Conservation (phyloP, 164 flowering plant genomes). For the Taxillus chinensis region DNA sequence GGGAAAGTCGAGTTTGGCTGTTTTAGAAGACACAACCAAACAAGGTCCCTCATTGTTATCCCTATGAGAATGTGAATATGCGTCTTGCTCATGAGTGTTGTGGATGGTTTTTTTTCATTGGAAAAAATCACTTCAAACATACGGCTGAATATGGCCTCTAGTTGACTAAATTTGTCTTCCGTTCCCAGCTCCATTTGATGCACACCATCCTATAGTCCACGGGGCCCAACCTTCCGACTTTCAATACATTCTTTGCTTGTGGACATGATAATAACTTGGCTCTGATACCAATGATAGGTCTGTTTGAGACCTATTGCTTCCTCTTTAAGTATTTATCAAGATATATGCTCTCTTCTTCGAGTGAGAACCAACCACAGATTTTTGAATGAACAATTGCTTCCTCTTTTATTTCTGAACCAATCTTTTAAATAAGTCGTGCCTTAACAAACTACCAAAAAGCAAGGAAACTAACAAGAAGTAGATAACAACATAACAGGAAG, state of each 20-base stretch:
- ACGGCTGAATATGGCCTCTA: too few species aligned
- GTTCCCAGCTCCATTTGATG: background rate
- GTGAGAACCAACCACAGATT: background rate
- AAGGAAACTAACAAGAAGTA: background rate
- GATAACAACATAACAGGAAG: background rate
- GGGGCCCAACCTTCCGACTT: background rate
- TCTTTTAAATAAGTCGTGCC: background rate
- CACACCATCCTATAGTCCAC: background rate
- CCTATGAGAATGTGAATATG: too few species aligned
- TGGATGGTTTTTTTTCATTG: too few species aligned
- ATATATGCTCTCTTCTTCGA: too few species aligned
- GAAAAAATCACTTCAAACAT: too few species aligned
- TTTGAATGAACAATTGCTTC: conserved; percentile 1
- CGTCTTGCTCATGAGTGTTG: too few species aligned
- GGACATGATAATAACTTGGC: background rate
- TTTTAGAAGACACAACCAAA: too few species aligned
- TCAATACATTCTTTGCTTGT: background rate
- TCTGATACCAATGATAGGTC: background rate
- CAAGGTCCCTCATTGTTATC: too few species aligned
- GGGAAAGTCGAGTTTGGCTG: too few species aligned
- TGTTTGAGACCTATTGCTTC: too few species aligned
- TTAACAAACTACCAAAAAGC: conserved; percentile 5
- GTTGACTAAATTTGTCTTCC: too few species aligned
- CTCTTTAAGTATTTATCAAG: too few species aligned
- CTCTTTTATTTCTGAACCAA: conserved; percentile 1